A percentile compares a stretch with the other conserved stretches of the same genome.
Evolutionary conservation across 805 yeast genomes (phyloP).

Genomic region (Kodamaea fukazawae): DNA sequence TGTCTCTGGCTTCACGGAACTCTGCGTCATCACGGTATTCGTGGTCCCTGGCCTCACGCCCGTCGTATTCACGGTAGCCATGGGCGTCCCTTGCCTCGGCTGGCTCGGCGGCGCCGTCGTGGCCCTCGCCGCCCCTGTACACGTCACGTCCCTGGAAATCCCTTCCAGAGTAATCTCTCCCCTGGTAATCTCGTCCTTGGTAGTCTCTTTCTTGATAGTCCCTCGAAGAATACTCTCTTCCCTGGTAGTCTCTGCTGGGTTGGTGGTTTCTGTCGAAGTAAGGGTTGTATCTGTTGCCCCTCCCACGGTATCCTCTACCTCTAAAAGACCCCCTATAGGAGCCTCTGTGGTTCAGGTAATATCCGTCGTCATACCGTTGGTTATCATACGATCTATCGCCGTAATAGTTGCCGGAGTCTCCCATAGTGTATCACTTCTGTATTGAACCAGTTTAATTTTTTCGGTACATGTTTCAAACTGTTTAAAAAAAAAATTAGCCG

Average conservation of each 20-base stretch:
- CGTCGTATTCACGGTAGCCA: background rate
- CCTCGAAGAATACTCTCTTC: background rate
- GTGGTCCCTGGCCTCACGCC: background rate
- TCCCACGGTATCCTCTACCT: slow-evolving; percentile 21
- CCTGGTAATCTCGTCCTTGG: background rate
- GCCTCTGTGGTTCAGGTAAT: slow-evolving; percentile 14
- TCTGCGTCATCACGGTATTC: background rate
- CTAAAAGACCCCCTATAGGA: slow-evolving; percentile 18
- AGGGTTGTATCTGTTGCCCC: slow-evolving; percentile 6
- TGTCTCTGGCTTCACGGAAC: slow-evolving; percentile 1
- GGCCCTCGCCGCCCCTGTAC: background rate
- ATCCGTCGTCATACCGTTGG: slow-evolving; percentile 8
- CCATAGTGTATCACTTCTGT: no score
- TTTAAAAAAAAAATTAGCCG: no score
- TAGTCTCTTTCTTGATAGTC: background rate
- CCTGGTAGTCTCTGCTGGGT: background rate
- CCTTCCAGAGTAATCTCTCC: background rate
- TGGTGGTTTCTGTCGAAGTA: background rate
- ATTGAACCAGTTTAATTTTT: background rate
- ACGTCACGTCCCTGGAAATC: background rate
- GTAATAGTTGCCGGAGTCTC: slow-evolving; percentile 7
- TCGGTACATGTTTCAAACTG: background rate
- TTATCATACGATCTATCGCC: slow-evolving; percentile 3
- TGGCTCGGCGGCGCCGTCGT: background rate
- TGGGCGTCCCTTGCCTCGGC: background rate